Evolutionary conservation across 1,284 basidiomycete genomes (phyloP), one percentile per base, ranked within the genome.

Genomic region (Puccinia polysora): DNA sequence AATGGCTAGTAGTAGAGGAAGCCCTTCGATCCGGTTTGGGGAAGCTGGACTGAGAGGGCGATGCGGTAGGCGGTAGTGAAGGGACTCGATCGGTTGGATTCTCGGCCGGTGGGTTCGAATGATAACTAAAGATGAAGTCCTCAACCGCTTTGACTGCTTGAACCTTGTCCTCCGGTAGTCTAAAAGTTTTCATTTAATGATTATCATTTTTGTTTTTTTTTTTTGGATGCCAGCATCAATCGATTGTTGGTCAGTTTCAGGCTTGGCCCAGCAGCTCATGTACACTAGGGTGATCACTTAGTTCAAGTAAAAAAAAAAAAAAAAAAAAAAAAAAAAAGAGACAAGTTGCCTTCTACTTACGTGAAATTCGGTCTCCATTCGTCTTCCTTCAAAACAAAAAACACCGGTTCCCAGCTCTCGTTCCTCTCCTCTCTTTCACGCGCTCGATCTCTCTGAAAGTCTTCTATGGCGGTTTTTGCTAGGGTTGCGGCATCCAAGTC

Each of bases 401-500:
- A 98, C 73, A 88, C 83, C 38, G 91, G 86, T 25, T 84, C 81
- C 77, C 85, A 87, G 74, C 82, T 83, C 74, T 86, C 83, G 2
- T 88, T 87, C 8, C 81, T 85, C 78, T 89, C 89, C 73, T 96
- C 93, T 73, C 90, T 84, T 78, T 83, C 82, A 76, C 84, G 85
- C n/a, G 90, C 86, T 59, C 86, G 81, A 76, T 94, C 90, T 63
- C 95, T 84, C 81, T 98, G 95, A 34, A 86, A 87, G 77, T 97
- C 93, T 82, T 99, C 95, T 1, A 99, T 91, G 14, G 84, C 84
- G 0, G 86, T 86, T 83, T 99, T 99, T 58, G 89, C 89, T 49
- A 87, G 86, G 8, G 94, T 97, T 12, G 96, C 96, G 28, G 87
- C 88, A 77, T 93, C 91, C 88, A 97, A 93, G 80, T 99, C 91